Conservation (phyloP, 1,284 basidiomycete species). For the Spongispora temasekensis region DNA sequence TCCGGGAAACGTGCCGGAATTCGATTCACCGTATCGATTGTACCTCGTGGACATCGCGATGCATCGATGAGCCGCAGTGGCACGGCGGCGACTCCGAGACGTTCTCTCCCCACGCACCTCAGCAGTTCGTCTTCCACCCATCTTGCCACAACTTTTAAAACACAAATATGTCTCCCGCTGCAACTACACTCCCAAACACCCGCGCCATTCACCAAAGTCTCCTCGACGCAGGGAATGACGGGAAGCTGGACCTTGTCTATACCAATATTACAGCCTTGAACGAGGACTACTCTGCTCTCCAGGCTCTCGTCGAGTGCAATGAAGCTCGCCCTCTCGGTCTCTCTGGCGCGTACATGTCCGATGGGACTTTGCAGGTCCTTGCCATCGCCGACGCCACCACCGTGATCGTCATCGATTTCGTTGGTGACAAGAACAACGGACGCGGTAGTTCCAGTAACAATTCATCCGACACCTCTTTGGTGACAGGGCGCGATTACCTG, state of each 20-base stretch:
- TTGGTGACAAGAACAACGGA: conserved; percentile 36
- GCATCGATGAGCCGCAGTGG: conserved; percentile 7
- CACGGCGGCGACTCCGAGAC: no score
- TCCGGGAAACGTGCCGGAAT: neutral
- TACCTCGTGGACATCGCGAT: neutral
- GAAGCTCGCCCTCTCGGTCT: conserved; percentile 36
- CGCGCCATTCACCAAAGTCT: conserved; percentile 33
- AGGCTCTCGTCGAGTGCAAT: conserved; percentile 31
- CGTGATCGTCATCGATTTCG: conserved; percentile 30
- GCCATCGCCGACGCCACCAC: conserved; percentile 32
- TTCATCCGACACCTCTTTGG: conserved; percentile 16
- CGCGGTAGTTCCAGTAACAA: conserved; percentile 33
- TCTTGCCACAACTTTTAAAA: no score
- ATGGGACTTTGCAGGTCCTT: conserved; percentile 26
- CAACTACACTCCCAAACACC: conserved; percentile 10
- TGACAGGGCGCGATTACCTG: conserved; percentile 27
- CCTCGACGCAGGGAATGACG: conserved; percentile 25
- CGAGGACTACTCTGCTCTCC: conserved; percentile 23
- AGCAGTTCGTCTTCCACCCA: neutral
- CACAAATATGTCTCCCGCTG: no score
- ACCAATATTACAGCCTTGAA: conserved; percentile 24
- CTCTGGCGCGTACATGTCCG: conserved; percentile 21
- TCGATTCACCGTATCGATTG: conserved; percentile 1
- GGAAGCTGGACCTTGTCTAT: conserved; percentile 20
- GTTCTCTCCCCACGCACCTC: conserved; percentile 2